phyloP scores from a whole-genome alignment of 768 basidiomycete genomes.

The Nevesoporus exiguus region DNA sequence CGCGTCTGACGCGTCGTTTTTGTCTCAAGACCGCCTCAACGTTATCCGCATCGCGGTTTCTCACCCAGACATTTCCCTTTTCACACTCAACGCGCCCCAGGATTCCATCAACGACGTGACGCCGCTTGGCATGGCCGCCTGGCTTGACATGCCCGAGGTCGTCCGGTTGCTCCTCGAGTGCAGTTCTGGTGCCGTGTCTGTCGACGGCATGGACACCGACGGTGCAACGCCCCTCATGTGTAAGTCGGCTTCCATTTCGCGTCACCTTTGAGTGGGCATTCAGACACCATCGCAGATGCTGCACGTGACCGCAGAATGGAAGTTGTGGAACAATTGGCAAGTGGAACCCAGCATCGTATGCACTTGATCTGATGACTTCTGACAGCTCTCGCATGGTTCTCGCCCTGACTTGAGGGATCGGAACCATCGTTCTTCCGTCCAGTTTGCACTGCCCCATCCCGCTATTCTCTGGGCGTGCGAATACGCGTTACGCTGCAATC shows the following conservation, averaged over 20 bases:
- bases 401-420: conserved; percentile 70
- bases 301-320: conserved; percentile 67
- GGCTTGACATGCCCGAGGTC: conserved; percentile 61
- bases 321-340: conserved; percentile 64
- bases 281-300: conserved; percentile 50
- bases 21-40: conserved; percentile 53
- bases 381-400: conserved; percentile 58
- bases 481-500: conserved; percentile 54
- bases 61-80: conserved; percentile 59
- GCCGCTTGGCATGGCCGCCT: conserved; percentile 74
- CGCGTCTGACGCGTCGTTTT: conserved; percentile 68
- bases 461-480: conserved; percentile 71
- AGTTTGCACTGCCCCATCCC: conserved; percentile 62
- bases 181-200: conserved; percentile 58
- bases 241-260: conserved; percentile 37
- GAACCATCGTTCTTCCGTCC: conserved; percentile 68
- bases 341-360: conserved; percentile 23
- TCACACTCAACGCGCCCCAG: conserved; percentile 73
- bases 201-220: conserved; percentile 70
- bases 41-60: conserved; percentile 53
- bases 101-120: conserved; percentile 68
- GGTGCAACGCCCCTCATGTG: conserved; percentile 85
- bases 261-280: not conserved
- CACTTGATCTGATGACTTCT: conserved; percentile 5
- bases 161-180: conserved; percentile 65